These are phyloP conservation scores for Gracilariopsis chorda DNA, from an alignment of 23 red algal species.

Conservation along the genomic window DNA sequence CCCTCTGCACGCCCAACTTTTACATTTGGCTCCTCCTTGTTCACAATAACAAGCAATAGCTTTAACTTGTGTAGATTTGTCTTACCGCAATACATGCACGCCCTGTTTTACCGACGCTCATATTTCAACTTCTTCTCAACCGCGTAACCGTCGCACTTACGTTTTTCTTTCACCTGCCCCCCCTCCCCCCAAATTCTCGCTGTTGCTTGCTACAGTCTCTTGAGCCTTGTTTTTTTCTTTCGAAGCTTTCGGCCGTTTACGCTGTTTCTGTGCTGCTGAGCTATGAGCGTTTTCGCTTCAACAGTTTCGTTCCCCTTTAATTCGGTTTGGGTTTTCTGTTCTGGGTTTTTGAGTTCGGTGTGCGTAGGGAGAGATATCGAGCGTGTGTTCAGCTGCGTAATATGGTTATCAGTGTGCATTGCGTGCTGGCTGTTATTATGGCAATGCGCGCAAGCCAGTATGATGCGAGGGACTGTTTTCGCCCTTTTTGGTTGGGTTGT, in stretches of 20 bases:
- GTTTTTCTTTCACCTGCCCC: background rate
- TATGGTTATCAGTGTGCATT: too few relatives aligned
- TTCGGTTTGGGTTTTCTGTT: too few relatives aligned
- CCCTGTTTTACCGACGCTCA: too few relatives aligned
- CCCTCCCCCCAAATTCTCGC: background rate
- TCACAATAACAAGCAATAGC: background rate
- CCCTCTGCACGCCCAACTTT: constrained; percentile 26
- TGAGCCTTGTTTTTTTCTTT: background rate
- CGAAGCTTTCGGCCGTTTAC: background rate
- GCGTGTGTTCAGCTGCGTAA: too few relatives aligned
- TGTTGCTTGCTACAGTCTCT: background rate
- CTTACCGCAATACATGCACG: constrained; percentile 9
- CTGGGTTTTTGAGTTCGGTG: too few relatives aligned
- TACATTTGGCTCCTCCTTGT: background rate
- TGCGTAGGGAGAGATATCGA: too few relatives aligned
- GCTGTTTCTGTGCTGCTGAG: background rate
- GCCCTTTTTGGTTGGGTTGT: too few relatives aligned
- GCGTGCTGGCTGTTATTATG: too few relatives aligned
- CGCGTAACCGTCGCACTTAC: background rate
- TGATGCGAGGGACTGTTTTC: too few relatives aligned
- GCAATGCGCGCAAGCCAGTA: too few relatives aligned
- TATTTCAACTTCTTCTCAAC: background rate
- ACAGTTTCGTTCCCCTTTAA: too few relatives aligned
- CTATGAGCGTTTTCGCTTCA: too few relatives aligned
- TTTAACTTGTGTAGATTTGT: constrained; percentile 25